Evolutionary conservation across 1,284 basidiomycete species (phyloP).

Genomic region (Leccinum pachyderme): DNA sequence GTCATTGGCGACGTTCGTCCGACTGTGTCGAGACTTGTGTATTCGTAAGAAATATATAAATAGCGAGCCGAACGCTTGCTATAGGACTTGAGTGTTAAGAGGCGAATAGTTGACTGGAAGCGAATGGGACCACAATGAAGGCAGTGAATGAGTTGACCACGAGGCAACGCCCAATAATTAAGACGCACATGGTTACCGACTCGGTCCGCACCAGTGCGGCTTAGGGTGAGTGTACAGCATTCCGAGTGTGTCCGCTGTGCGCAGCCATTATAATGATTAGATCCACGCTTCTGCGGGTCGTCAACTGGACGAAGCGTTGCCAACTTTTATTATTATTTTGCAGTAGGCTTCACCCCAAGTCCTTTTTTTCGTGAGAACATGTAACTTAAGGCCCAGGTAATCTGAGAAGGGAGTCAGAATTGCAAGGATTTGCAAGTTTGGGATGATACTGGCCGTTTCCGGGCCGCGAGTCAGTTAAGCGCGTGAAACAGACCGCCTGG

Average conservation of each 20-base stretch:
- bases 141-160: conserved; percentile 8
- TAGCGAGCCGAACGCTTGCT: background rate
- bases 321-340: background rate
- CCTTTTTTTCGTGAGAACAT: background rate
- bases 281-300: conserved; percentile 7
- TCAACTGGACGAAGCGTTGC: background rate
- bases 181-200: conserved; percentile 3
- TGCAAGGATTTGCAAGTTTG: background rate
- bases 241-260: conserved; percentile 14
- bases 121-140: conserved; percentile 6
- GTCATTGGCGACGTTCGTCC: conserved; percentile 13
- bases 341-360: conserved; percentile 1
- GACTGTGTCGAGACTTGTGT: background rate
- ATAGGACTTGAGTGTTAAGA: conserved; percentile 1
- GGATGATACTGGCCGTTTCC: background rate
- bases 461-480: background rate
- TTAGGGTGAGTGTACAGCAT: conserved; percentile 14
- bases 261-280: conserved; percentile 4
- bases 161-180: conserved; percentile 1
- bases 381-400: background rate
- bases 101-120: conserved; percentile 4
- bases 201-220: conserved; percentile 16
- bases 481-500: background rate
- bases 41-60: conserved; percentile 6
- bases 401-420: background rate